Evolutionary conservation across 495 filamentous ascomycete species (phyloP), one percentile per base, ranked within the genome.

Genomic region (Neurospora sp.): DNA sequence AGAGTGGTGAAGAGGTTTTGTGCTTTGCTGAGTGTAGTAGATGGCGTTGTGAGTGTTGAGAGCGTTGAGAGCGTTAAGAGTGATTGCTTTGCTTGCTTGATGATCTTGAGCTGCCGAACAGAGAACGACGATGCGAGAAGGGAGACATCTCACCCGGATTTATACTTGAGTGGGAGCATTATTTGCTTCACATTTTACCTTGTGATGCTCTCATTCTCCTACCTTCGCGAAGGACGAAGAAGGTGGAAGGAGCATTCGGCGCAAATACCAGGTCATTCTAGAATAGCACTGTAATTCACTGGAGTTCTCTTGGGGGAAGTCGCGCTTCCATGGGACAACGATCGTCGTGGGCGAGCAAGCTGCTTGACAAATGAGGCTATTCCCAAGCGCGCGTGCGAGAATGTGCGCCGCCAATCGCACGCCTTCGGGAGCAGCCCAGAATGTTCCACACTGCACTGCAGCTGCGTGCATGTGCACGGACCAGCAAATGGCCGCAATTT

Each of bases 21-120:
- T 69, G 65, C 68, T 44, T 48, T 78, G 71, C 39, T 69, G 45
- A 70, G 72, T 27, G 27, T 70, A 40, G 38, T 40, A 71, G 74
- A 45, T 31, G 53, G 48, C 69, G 68, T 76, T 77, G 74, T 44
- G 40, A 69, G 59, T 73, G 69, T 79, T 78, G 73, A 75, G 79
- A 77, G 69, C 2, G 69, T 71, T 41, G 39, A 40, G 53, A 31
- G 31, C 18, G 22, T 59, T 70, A 1, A 44, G 40, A 59, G n/a
- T 27, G 40, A 45, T 70, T 70, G 65, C 35, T 70, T 74, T 74
- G 73, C 27, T 76, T 41, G 53, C 31, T 72, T 61, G 76, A 31
- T 75, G 48, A 68, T 79, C 76, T 22, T 70, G 74, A 75, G 68
- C 40, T 40, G 44, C 42, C 48, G 73, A 72, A 35, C 27, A 53